Evolutionary conservation across 1,284 basidiomycete species (phyloP).

Genomic region (Ustilago lituana): DNA sequence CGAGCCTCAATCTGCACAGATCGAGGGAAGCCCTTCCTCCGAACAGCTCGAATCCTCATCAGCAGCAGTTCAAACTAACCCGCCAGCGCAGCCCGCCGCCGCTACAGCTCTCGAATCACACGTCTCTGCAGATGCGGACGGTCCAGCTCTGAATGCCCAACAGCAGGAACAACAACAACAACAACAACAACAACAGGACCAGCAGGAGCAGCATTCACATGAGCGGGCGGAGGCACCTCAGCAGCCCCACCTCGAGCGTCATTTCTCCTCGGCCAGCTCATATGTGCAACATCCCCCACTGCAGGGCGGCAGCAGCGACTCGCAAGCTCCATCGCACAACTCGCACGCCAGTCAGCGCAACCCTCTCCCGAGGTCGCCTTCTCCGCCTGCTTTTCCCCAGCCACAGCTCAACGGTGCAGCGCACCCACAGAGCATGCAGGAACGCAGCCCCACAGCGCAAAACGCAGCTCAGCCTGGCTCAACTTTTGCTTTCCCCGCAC

Average conservation of each 20-base stretch:
- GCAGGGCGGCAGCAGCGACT: slow-evolving; percentile 14
- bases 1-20: slow-evolving; percentile 41
- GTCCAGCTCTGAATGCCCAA: not conserved
- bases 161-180: too few relatives aligned
- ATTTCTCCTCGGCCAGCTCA: slow-evolving; percentile 47
- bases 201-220: not conserved
- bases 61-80: not conserved
- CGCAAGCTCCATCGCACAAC: slow-evolving; percentile 19
- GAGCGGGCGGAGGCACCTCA: not conserved
- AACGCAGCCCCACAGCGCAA: slow-evolving; percentile 8
- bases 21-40: slow-evolving; percentile 19
- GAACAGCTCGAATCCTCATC: slow-evolving; percentile 7
- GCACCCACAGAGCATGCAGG: slow-evolving; percentile 3
- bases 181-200: not conserved
- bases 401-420: slow-evolving; percentile 5
- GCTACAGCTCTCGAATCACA: not conserved
- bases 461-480: slow-evolving; percentile 6
- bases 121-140: not conserved
- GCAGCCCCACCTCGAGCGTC: slow-evolving; percentile 33
- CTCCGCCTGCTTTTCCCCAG: slow-evolving; percentile 17
- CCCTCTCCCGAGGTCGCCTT: slow-evolving; percentile 33
- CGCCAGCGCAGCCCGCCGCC: slow-evolving; percentile 1
- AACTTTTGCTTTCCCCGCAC: slow-evolving; percentile 13
- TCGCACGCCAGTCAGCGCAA: slow-evolving; percentile 30
- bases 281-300: slow-evolving; percentile 30